Base-by-base conservation (phyloP, 441 rosid species). In the Populus hybrid region DNA sequence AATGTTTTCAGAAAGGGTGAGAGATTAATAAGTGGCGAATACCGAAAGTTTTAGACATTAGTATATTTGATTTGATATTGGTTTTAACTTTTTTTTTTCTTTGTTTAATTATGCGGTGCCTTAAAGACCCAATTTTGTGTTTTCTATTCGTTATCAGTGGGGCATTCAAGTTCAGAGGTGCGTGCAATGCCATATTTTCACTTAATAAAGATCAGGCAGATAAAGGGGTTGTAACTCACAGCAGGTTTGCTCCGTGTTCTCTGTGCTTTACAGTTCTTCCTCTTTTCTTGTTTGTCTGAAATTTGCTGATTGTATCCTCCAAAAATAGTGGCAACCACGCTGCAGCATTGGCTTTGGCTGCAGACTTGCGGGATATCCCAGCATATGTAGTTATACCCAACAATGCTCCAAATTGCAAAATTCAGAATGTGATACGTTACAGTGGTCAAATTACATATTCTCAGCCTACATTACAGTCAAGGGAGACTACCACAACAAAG, bases 291-390 rank as follows among this genome's bases (percentile, higher is more conserved):
- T 68, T 74, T 73, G 57, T 70, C 69, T 66, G 38, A 77, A 36
- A 59, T 66, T 26, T 11, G 28, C 80, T 82, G 79, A 73, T 82
- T 21, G 18, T 71, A 66, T 76, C 32, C 77, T 78, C 69, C 78
- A 61, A 57, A 77, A 78, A 80, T 81, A 93, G 95, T 73, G 97
- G 98, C 35, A 93, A 93, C 84, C 98, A 95, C 86, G 97, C 98
- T 82, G 98, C 97, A 69, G 98, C 99, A 23, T 87, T 95, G 87
- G 81, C 98, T 54, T 85, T 95, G 88, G 99, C 99, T 81, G 98
- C 99, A 57, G 92, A 89, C 75, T 71, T 87, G 78, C 84, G 89
- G 50, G 92, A 95, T 26, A 89, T 93, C 67, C 92, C 93, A 0
- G 92, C 97, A 10, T 88, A 87, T 76, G 79, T 93, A 68, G 95